These are phyloP conservation scores for Trichophaea hybrida DNA, from an alignment of 2,329 filamentous ascomycete species.

Conservation along the genomic window DNA sequence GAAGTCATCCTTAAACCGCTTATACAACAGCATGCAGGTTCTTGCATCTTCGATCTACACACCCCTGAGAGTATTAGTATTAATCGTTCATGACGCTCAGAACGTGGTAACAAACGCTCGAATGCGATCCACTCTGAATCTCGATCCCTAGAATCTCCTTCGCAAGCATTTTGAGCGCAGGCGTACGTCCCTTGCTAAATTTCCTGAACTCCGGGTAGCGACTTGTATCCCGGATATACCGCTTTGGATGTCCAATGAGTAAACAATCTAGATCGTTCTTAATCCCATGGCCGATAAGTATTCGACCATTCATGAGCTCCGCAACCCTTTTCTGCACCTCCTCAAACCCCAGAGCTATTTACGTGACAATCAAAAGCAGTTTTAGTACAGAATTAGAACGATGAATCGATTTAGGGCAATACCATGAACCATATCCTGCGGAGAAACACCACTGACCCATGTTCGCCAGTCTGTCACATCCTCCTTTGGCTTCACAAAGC, in stretches of 20 bases:
- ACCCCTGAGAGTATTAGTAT: not conserved
- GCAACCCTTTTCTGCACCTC: conserved; percentile 62
- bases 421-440: conserved; percentile 48
- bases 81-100: not conserved
- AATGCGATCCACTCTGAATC: conserved; percentile 50
- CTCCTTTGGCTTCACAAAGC: conserved; percentile 66
- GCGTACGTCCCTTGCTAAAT: conserved; percentile 49
- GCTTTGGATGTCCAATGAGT: conserved; percentile 60
- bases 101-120: conserved; percentile 36
- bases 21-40: conserved; percentile 78
- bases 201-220: conserved; percentile 61
- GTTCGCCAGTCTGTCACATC: conserved; percentile 84
- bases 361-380: not conserved
- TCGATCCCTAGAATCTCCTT: conserved; percentile 45
- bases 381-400: conserved; percentile 30
- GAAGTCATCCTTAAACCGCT: conserved; percentile 68
- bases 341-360: conserved; percentile 51
- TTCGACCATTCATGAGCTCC: conserved; percentile 51
- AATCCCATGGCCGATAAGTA: conserved; percentile 73
- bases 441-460: conserved; percentile 64
- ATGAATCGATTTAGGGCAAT: conserved; percentile 7
- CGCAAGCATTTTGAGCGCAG: conserved; percentile 47
- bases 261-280: conserved; percentile 63
- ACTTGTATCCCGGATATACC: conserved; percentile 73
- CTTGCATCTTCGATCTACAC: conserved; percentile 53